Evolutionary conservation across 768 basidiomycete species (phyloP), one percentile per base, ranked within the genome.

Genomic region (Lyophyllum atratum): DNA sequence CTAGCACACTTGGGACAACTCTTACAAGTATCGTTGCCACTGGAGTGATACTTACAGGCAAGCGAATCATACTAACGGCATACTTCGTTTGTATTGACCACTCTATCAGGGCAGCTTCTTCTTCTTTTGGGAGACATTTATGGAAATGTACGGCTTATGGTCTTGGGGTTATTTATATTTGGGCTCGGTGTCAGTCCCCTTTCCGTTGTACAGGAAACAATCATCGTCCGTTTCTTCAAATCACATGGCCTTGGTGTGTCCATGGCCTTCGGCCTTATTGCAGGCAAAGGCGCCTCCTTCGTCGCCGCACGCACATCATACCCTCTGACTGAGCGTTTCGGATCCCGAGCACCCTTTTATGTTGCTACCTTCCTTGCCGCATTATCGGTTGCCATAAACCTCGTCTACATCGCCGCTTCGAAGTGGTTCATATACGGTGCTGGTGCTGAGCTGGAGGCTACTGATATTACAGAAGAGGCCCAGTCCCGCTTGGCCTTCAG

Each of bases 121-220:
- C 81, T 93, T 15, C 80, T 92, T 15, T 52, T 84, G 1, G 88
- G 88, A n/a, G 84, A 89, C 63, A 75, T 81, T 5, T 78, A 76
- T 46, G 78, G 77, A 22, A 80, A 77, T 64, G 77, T 92, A n/a
- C 81, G 82, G 12, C 52, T 86, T 24, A 92, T 92, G 89, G 80
- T 85, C 3, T 64, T 88, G 21, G 92, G 92, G 1, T 76, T 93
- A 56, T 92, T 92, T 62, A 72, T 92, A 42, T 93, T 90, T 64
- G 92, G 92, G 7, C 74, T 93, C 2, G 92, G 91, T 3, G 78
- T 90, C 43, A 87, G 88, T 61, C 92, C 92, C 0, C 75, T 94
- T 6, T 85, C 90, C 1, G 92, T 94, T 7, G 85, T 89, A 1
- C 92, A 90, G 73, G 92, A 93, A 69, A 87, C 87, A 6, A 92